phyloP scores from a whole-genome alignment of 1,284 basidiomycete genomes.

The Cutaneotrichosporon sp. region DNA sequence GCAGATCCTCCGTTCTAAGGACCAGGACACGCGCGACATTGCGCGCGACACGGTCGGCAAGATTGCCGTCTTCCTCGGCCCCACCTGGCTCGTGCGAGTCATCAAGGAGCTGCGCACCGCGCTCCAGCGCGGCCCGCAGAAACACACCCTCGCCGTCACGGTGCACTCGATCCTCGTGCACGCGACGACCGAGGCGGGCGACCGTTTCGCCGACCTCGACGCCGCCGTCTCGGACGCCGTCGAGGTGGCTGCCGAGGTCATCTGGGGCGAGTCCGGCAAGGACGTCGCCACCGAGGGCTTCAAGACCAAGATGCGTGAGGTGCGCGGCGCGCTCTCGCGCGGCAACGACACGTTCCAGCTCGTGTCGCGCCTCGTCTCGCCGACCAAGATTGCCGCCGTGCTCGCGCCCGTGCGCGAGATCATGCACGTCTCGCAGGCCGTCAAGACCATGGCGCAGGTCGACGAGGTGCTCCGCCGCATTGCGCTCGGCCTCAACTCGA shows the following conservation, averaged over 20 bases:
- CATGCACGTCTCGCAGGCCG: slow-evolving; percentile 80
- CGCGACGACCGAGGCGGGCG: slow-evolving; percentile 62
- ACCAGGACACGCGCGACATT: slow-evolving; percentile 90
- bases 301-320: slow-evolving; percentile 92
- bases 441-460: slow-evolving; percentile 79
- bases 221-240: slow-evolving; percentile 75
- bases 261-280: slow-evolving; percentile 91
- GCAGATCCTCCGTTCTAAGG: slow-evolving; percentile 86
- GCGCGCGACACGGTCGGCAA: slow-evolving; percentile 81
- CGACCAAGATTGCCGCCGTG: slow-evolving; percentile 71
- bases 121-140: slow-evolving; percentile 86
- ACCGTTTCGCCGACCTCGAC: slow-evolving; percentile 69
- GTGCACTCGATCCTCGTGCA: slow-evolving; percentile 80
- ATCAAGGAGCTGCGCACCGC: slow-evolving; percentile 80
- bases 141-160: slow-evolving; percentile 87
- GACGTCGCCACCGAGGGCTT: slow-evolving; percentile 88
- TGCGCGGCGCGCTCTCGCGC: slow-evolving; percentile 72
- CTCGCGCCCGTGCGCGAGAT: slow-evolving; percentile 80
- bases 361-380: slow-evolving; percentile 73
- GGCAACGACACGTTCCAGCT: slow-evolving; percentile 83
- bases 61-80: slow-evolving; percentile 74
- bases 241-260: slow-evolving; percentile 83
- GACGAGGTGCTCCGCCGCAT: slow-evolving; percentile 87
- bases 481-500: slow-evolving; percentile 81
- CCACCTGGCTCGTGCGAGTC: slow-evolving; percentile 70